phyloP scores from a whole-genome alignment of 768 basidiomycete genomes.

The Trametes gibbosa region DNA sequence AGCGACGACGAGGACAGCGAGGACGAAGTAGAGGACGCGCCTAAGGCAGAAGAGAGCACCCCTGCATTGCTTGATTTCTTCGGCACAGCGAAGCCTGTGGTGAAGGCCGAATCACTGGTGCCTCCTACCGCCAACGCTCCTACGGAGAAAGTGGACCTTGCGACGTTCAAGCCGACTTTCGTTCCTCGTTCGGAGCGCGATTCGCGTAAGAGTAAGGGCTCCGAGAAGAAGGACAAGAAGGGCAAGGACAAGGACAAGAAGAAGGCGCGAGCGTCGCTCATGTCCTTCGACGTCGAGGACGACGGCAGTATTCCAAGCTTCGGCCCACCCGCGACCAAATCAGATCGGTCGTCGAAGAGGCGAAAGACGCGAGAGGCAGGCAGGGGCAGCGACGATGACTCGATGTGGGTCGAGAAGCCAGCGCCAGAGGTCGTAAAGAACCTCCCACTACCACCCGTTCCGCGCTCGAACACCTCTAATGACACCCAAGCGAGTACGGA shows the following conservation, averaged over 20 bases:
- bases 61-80: slow-evolving; percentile 12
- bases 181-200: slow-evolving; percentile 54
- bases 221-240: slow-evolving; percentile 44
- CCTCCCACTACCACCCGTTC: slow-evolving; percentile 27
- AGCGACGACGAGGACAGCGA: slow-evolving; percentile 89
- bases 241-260: slow-evolving; percentile 56
- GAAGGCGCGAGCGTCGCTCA: slow-evolving; percentile 42
- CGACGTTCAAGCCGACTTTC: slow-evolving; percentile 89
- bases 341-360: slow-evolving; percentile 24
- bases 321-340: slow-evolving; percentile 21
- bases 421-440: slow-evolving; percentile 47
- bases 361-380: slow-evolving; percentile 45
- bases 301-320: slow-evolving; percentile 1
- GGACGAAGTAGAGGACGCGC: slow-evolving; percentile 51
- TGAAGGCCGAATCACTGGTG: background rate
- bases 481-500: background rate
- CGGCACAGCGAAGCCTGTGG: background rate
- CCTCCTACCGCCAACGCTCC: slow-evolving; percentile 13
- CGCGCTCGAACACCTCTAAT: background rate
- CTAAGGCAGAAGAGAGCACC: slow-evolving; percentile 76
- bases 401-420: slow-evolving; percentile 71
- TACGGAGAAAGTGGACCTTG: slow-evolving; percentile 44
- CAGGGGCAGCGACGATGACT: slow-evolving; percentile 39
- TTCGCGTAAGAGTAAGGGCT: slow-evolving; percentile 41
- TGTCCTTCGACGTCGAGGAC: slow-evolving; percentile 74